phyloP scores from a whole-genome alignment of 2,329 filamentous ascomycete genomes.

The Claviceps spartinae region DNA sequence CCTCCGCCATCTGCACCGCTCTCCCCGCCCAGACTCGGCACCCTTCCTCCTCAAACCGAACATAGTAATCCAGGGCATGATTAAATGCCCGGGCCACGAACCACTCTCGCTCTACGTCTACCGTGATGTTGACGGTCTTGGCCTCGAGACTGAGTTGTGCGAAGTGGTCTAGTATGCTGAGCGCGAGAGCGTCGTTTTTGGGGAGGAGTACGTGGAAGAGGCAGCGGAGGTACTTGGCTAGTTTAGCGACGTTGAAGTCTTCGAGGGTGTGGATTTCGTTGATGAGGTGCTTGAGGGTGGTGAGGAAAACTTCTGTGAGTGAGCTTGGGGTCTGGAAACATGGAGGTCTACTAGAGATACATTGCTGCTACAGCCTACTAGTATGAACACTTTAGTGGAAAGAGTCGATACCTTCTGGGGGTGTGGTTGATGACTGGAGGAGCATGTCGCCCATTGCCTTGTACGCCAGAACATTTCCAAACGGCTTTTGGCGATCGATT shows the following conservation, averaged over 20 bases:
- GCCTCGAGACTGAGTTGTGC: conserved; percentile 37
- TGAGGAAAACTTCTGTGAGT: conserved; percentile 26
- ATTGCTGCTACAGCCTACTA: neutral
- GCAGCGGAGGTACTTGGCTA: conserved; percentile 68
- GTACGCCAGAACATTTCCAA: conserved; percentile 32
- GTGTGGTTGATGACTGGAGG: conserved; percentile 39
- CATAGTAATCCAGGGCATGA: conserved; percentile 53
- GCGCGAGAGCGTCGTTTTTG: conserved; percentile 39
- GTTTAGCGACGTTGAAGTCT: conserved; percentile 39
- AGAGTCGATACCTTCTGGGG: conserved; percentile 30
- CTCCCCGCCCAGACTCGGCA: conserved; percentile 49
- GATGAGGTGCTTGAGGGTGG: conserved; percentile 51
- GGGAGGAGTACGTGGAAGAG: conserved; percentile 56
- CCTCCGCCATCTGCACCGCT: conserved; percentile 47
- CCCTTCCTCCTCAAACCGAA: conserved; percentile 35
- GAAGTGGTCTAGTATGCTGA: conserved; percentile 52
- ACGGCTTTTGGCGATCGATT: conserved; percentile 36
- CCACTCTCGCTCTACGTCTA: conserved; percentile 59
- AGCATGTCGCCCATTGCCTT: conserved; percentile 55
- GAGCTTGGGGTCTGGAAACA: neutral
- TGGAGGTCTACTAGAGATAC: neutral
- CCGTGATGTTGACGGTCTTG: conserved; percentile 30
- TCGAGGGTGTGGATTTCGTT: conserved; percentile 50
- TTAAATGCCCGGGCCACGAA: conserved; percentile 59
- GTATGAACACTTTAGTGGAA: neutral